Evolutionary conservation across 176 grass and related monocot genomes (phyloP), one percentile per base, ranked within the genome.

Genomic region (Oryza meridionalis): DNA sequence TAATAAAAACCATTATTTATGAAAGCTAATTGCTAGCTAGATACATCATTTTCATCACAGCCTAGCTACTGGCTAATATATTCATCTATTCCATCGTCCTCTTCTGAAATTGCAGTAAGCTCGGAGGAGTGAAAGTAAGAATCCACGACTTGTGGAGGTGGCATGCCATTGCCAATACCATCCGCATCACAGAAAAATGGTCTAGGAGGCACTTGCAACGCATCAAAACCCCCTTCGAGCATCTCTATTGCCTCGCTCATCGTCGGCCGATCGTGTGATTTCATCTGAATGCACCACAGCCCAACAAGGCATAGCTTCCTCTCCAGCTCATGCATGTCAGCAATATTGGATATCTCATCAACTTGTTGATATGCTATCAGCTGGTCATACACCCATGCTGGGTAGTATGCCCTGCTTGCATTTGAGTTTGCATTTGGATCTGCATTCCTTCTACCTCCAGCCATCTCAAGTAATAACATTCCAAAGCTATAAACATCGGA

Each of bases 391-490:
- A 89, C 87, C 46, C 77, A 63, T 0, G 88, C 79, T 14, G 91
- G 88, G 45, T 82, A 85, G 66, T 90, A 90, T 0, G 46, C 77
- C 5, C 76, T 82, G 8, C 84, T 87, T 25, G 84, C 65, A 47
- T 9, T 81, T 4, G 16, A 13, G 2, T 42, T 1, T 42, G 37
- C 37, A 38, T 38, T 7, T 38, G 37, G 37, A 6, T 4, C 2
- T 4, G 24, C 69, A 4, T 91, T 91, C 11, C 65, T 89, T 2
- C 87, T 15, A 2, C 86, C 65, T 12, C 84, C 65, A 0, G 85
- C 72, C 86, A 91, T 91, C 78, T 94, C 87, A 6, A 94, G 7
- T 1, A 94, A 11, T 0, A 94, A 14, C 86, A 94, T 94, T 15
- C 90, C 90, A 0, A 92, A 92, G 81, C 87, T 92, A 14, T 89